Percentiles rank a stretch among this genome's conserved stretches.
Evolutionary conservation across 1,284 basidiomycete species (phyloP).

Genomic region (Peniophora sp.): DNA sequence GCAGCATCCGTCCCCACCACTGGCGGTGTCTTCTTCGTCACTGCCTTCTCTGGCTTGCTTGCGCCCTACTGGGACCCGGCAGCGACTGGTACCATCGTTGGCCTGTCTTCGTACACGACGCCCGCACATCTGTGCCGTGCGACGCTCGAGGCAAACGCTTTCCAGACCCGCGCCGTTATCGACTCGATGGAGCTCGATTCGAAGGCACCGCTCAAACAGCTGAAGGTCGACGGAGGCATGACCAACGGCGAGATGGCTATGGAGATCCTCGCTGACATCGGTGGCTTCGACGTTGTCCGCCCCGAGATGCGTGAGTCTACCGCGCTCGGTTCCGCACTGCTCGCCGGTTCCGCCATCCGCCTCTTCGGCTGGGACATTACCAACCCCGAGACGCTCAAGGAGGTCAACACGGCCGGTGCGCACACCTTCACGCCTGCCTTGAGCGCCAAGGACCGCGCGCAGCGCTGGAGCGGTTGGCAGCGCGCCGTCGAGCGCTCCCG

Average conservation of each 20-base stretch:
- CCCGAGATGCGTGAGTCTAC: conserved; percentile 98
- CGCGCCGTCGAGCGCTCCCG: conserved; percentile 75
- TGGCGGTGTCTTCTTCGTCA: conserved; percentile 96
- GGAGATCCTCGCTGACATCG: conserved; percentile 88
- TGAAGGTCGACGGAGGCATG: conserved; percentile 94
- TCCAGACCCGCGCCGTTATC: conserved; percentile 90
- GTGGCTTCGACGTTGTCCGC: conserved; percentile 86
- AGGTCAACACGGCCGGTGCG: conserved; percentile 86
- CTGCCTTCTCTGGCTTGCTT: conserved; percentile 88
- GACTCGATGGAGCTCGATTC: conserved; percentile 92
- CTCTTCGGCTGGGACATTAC: conserved; percentile 94
- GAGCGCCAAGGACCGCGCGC: conserved; percentile 45
- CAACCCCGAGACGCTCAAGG: conserved; percentile 77
- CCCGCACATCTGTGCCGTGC: conserved; percentile 92
- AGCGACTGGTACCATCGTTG: conserved; percentile 79
- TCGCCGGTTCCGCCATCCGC: conserved; percentile 86
- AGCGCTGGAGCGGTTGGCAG: conserved; percentile 75
- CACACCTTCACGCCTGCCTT: conserved; percentile 63
- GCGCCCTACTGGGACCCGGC: conserved; percentile 91
- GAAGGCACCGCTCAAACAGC: conserved; percentile 61
- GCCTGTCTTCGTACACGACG: conserved; percentile 88
- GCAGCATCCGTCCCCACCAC: conserved; percentile 75
- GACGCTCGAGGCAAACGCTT: conserved; percentile 85
- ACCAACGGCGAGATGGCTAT: conserved; percentile 88
- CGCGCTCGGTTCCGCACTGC: conserved; percentile 90